Base-by-base conservation (phyloP, 345 rosid genomes). In the Sisymbrium irio region DNA sequence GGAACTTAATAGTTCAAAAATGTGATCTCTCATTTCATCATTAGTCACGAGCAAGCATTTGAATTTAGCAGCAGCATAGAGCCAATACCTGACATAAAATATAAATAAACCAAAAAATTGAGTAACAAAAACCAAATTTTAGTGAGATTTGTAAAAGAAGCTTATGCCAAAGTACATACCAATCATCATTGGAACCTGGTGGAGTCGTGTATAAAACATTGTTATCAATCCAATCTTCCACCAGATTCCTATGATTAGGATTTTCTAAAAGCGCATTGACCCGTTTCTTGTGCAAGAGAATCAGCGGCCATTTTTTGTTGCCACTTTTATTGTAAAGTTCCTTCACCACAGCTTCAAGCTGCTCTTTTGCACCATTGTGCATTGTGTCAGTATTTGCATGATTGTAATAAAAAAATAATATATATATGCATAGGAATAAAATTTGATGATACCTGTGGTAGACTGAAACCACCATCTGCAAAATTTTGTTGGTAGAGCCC, bases 11-110 rank as follows among this genome's bases (percentile, higher is more conserved):
- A 93, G 89, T 76, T 89, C 97, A 71, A 93, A 93, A 55, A 88
- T 89, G 85, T 93, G 97, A 84, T 91, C 98, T 69, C 94, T 88
- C 97, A 93, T 91, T 76, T 93, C 92, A 78, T 93, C 98, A 73
- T 94, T 91, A 1, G 96, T 91, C 74, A 91, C 87, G 39, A 91
- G 88, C 75, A 88, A 79, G 73, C 97, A 91, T 73, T 85, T 83
- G 37, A 91, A 84, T 65, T 85, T 89, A 25, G 88, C 95, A 70
- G 95, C 82, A 77, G 98, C 96, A 61, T 88, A 94, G 0, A 91
- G 91, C 95, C 98, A 93, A 72, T 89, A 93, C 96, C 94, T 93
- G 62, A 36, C 55, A 32, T 5, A 10, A 12, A 1, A 9, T 10
- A 35, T 3, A 7, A 60, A 57, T 9, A 33, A 58, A 14, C 1